Conservation (phyloP, 1,284 basidiomycete genomes). For the Coniferiporia sulphurascens region DNA sequence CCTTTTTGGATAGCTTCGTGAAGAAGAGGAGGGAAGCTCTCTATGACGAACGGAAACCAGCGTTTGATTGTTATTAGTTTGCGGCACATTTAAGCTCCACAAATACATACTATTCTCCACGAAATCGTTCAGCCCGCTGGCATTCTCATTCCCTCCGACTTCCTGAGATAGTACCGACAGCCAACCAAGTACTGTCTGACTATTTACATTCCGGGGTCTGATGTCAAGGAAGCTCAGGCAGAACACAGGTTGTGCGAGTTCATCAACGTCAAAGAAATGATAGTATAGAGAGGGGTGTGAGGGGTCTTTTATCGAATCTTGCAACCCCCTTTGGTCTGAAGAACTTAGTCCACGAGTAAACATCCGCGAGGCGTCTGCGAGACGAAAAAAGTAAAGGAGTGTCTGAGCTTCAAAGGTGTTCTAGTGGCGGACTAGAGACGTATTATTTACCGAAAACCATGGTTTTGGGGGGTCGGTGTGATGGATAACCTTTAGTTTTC, state of each 20-base stretch:
- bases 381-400: not conserved
- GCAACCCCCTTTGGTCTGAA: not conserved
- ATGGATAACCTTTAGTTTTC: no score
- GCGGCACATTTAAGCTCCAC: not conserved
- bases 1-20: slow-evolving; percentile 54
- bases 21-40: slow-evolving; percentile 50
- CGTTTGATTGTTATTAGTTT: not conserved
- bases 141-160: slow-evolving; percentile 29
- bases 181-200: slow-evolving; percentile 63
- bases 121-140: slow-evolving; percentile 61
- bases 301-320: slow-evolving; percentile 36
- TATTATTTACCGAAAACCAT: no score
- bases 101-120: slow-evolving; percentile 55
- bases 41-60: slow-evolving; percentile 31
- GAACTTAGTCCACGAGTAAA: not conserved
- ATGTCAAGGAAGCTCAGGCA: slow-evolving; percentile 56
- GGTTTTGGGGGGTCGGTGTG: no score
- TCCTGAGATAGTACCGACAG: slow-evolving; percentile 46
- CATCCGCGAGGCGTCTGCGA: not conserved
- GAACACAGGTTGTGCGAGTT: slow-evolving; percentile 43
- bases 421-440: no score
- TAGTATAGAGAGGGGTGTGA: slow-evolving; percentile 62
- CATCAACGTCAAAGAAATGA: slow-evolving; percentile 51
- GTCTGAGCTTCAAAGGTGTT: no score
- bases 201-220: slow-evolving; percentile 40